A percentile compares a stretch with the other conserved stretches of the same genome.
Evolutionary conservation across 345 rosid genomes (phyloP).

Genomic region (Pugionium cornutum): DNA sequence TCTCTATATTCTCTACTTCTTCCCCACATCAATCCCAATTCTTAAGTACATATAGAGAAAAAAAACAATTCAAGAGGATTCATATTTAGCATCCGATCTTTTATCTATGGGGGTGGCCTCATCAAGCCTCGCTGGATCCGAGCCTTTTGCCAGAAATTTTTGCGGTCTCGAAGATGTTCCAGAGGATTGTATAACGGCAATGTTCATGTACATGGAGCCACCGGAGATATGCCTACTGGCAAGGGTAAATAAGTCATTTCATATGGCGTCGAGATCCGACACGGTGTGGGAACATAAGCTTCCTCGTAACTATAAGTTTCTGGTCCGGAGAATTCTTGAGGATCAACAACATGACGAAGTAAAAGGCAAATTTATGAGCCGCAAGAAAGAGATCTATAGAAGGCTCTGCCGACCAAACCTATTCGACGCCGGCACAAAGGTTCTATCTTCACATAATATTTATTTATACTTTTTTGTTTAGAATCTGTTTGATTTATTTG

Average conservation of each 20-base stretch:
- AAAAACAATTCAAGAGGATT: background rate
- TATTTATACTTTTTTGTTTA: constrained; percentile 1
- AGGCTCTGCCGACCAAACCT: constrained; percentile 57
- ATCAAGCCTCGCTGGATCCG: constrained; percentile 46
- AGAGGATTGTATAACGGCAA: constrained; percentile 64
- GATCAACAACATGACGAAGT: constrained; percentile 27
- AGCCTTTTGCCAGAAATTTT: constrained; percentile 5
- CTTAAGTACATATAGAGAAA: constrained; percentile 1
- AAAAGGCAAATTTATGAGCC: constrained; percentile 29
- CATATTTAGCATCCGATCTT: background rate
- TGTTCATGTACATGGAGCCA: constrained; percentile 70
- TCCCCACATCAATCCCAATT: constrained; percentile 45
- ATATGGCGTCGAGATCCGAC: constrained; percentile 67
- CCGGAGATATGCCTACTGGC: constrained; percentile 81
- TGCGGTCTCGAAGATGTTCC: constrained; percentile 65
- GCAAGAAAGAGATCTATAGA: constrained; percentile 67
- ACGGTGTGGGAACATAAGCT: constrained; percentile 83
- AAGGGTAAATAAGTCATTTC: constrained; percentile 56
- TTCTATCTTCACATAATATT: constrained; percentile 26
- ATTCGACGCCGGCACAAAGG: constrained; percentile 76
- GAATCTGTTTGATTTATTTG: constrained; percentile 16
- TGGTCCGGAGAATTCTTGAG: constrained; percentile 52
- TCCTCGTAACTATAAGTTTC: constrained; percentile 68
- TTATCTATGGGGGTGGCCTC: constrained; percentile 62
- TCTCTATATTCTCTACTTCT: constrained; percentile 62